Conservation (phyloP, 1,284 basidiomycete species). For the Cystobasidium pallidum region DNA sequence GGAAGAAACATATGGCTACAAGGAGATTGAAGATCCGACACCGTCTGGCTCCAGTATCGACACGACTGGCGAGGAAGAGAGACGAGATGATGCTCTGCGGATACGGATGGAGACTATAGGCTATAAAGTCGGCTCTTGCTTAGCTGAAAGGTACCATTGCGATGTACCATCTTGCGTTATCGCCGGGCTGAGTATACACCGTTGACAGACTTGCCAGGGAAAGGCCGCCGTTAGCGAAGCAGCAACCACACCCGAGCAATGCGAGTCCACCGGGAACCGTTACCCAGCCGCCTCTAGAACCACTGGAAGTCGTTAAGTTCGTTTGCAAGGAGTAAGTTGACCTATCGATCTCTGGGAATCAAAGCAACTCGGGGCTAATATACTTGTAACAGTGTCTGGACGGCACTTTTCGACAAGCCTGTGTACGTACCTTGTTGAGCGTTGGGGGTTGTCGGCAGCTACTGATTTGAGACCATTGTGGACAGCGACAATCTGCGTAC, state of each 20-base stretch:
- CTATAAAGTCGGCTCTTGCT: constrained; percentile 48
- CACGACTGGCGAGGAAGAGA: not conserved
- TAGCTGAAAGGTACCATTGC: constrained; percentile 48
- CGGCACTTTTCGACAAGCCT: constrained; percentile 51
- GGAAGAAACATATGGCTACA: constrained; percentile 22
- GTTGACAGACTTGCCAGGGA: constrained; percentile 31
- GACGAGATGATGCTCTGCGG: constrained; percentile 45
- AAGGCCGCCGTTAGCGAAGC: constrained; percentile 35
- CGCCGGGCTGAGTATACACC: not conserved
- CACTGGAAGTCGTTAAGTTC: constrained; percentile 53
- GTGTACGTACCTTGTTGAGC: constrained; percentile 30
- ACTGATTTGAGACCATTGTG: not conserved
- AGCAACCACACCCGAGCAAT: constrained; percentile 8
- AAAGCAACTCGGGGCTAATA: not conserved
- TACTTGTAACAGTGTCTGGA: constrained; percentile 47
- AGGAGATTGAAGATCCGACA: not conserved
- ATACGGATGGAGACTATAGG: constrained; percentile 48
- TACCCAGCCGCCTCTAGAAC: constrained; percentile 40
- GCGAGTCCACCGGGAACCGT: constrained; percentile 6
- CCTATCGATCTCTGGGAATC: not conserved
- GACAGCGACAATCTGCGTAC: constrained; percentile 52
- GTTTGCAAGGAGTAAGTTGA: constrained; percentile 53
- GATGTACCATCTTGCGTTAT: not conserved
- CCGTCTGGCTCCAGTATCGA: not conserved
- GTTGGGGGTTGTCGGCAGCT: not conserved